Evolutionary conservation across 176 grass and related monocot genomes (phyloP).

Genomic region (Triticum dicoccoides): DNA sequence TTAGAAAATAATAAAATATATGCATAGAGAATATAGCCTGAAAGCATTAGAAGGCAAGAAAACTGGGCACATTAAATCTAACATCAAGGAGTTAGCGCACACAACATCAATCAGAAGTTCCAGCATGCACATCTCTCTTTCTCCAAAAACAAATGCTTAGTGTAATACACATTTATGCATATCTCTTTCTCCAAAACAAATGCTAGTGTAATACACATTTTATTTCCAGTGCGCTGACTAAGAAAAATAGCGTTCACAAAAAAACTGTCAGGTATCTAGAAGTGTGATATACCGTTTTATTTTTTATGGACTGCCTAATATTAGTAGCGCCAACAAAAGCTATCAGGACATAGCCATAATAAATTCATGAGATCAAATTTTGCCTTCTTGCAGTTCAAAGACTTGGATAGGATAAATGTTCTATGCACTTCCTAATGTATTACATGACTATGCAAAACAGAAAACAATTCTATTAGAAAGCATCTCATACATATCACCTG

Average conservation of each 20-base stretch:
- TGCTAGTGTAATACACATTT: neutral
- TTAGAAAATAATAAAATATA: neutral
- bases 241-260: neutral
- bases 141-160: neutral
- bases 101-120: constrained; percentile 1
- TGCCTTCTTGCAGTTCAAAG: neutral
- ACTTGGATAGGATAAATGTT: neutral
- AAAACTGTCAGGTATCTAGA: neutral
- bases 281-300: neutral
- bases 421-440: neutral
- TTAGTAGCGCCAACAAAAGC: neutral
- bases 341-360: neutral
- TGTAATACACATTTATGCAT: neutral
- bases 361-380: neutral
- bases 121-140: neutral
- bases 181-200: neutral
- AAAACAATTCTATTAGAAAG: neutral
- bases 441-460: too few relatives aligned
- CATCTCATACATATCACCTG: neutral
- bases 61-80: neutral
- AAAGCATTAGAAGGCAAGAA: neutral
- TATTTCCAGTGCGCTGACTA: neutral
- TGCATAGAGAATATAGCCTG: neutral
- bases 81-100: neutral
- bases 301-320: neutral